Conservation (phyloP, 306 rosid genomes). For the Geum urbanum region DNA sequence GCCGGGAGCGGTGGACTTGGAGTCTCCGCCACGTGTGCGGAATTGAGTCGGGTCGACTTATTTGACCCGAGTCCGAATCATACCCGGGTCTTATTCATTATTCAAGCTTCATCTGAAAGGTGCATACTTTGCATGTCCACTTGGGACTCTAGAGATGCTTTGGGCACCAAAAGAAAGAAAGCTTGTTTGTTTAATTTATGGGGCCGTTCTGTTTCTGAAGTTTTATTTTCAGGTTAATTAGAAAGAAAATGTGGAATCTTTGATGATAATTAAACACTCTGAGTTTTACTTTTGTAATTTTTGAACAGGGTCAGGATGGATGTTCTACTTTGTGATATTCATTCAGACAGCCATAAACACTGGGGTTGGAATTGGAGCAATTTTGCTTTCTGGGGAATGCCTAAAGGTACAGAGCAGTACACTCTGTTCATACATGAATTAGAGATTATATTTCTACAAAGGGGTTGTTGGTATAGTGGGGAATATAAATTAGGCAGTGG, state of each 20-base stretch:
- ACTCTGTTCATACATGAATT: no score
- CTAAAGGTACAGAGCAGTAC: slow-evolving; percentile 43
- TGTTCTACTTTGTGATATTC: slow-evolving; percentile 82
- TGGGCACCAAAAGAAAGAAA: not conserved
- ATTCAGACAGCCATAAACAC: slow-evolving; percentile 90
- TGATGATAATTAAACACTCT: not conserved
- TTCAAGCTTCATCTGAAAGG: not conserved
- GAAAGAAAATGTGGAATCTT: not conserved
- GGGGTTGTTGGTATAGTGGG: slow-evolving; percentile 1
- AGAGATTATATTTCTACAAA: not conserved
- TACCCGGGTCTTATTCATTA: not conserved
- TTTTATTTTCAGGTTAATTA: not conserved
- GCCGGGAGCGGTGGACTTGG: no score
- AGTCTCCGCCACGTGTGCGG: no score
- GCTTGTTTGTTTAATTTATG: slow-evolving; percentile 3
- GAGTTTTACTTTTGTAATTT: no score
- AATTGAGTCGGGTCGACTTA: not conserved
- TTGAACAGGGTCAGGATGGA: slow-evolving; percentile 80
- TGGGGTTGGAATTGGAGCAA: slow-evolving; percentile 84
- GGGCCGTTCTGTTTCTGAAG: not conserved
- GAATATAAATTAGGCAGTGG: not conserved
- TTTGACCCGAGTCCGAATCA: not conserved
- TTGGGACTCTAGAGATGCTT: no score
- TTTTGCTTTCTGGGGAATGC: slow-evolving; percentile 74
- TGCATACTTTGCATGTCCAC: no score